These are phyloP conservation scores for Diaporthe capsici DNA, from an alignment of 2,329 filamentous ascomycete species.

Conservation along the genomic window DNA sequence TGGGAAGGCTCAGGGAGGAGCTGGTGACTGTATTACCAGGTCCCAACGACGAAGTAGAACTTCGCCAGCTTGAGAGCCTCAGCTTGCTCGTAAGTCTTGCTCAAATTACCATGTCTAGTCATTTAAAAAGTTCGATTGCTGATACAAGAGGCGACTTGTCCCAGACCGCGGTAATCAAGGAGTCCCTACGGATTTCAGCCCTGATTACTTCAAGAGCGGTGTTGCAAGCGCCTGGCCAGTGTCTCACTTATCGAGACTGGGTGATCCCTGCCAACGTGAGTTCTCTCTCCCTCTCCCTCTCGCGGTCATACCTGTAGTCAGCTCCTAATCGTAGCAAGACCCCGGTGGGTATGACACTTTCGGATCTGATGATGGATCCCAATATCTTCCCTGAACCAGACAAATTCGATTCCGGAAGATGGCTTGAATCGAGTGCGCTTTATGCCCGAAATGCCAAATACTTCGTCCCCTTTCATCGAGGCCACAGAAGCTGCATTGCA, in stretches of 20 bases:
- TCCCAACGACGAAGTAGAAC: too few relatives aligned
- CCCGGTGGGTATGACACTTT: neutral
- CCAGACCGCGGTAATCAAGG: too few relatives aligned
- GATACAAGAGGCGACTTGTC: too few relatives aligned
- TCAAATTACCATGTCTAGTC: too few relatives aligned
- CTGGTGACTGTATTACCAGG: too few relatives aligned
- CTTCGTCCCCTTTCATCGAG: neutral
- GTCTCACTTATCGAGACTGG: neutral
- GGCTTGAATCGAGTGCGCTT: neutral
- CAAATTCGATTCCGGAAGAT: neutral
- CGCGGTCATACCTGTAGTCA: neutral
- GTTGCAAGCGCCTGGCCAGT: neutral
- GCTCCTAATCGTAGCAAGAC: neutral
- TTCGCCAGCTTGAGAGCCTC: too few relatives aligned
- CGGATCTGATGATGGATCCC: neutral
- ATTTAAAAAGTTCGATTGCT: too few relatives aligned
- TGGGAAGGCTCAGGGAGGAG: too few relatives aligned
- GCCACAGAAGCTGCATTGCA: neutral
- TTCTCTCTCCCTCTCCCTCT: neutral
- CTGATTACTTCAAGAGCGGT: too few relatives aligned
- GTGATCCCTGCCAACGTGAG: neutral
- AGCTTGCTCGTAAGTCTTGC: too few relatives aligned
- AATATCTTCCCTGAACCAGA: neutral
- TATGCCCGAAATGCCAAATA: neutral
- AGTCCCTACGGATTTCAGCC: too few relatives aligned